Conservation (phyloP, 108 stramenopile species). For the Schizochytrium sp. region DNA sequence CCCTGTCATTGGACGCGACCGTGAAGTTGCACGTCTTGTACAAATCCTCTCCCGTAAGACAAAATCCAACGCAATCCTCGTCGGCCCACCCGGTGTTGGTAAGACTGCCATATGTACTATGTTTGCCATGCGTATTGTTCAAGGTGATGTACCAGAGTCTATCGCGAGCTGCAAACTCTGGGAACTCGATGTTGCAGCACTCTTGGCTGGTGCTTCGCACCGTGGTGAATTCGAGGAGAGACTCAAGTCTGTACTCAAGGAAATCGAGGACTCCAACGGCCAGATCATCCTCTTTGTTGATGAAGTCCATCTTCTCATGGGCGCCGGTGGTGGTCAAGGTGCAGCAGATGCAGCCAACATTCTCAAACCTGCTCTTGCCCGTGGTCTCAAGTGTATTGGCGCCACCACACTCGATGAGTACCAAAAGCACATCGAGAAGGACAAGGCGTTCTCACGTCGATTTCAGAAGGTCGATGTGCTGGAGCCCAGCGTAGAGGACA, state of each 20-base stretch:
- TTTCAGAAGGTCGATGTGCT: slow-evolving; percentile 92
- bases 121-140: slow-evolving; percentile 89
- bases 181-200: slow-evolving; percentile 93
- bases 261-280: slow-evolving; percentile 88
- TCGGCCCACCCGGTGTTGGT: slow-evolving; percentile 94
- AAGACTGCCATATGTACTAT: slow-evolving; percentile 95
- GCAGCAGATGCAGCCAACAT: slow-evolving; percentile 98
- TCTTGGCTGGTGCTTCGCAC: slow-evolving; percentile 97
- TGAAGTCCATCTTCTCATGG: slow-evolving; percentile 95
- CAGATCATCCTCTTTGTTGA: slow-evolving; percentile 96
- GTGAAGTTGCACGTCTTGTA: slow-evolving; percentile 77
- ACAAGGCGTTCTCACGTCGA: slow-evolving; percentile 94
- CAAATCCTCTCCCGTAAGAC: slow-evolving; percentile 93
- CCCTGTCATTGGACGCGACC: slow-evolving; percentile 96
- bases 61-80: slow-evolving; percentile 94
- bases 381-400: slow-evolving; percentile 95
- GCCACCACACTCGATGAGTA: slow-evolving; percentile 97
- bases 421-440: slow-evolving; percentile 91
- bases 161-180: slow-evolving; percentile 86
- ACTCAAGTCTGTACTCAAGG: slow-evolving; percentile 92
- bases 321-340: slow-evolving; percentile 91
- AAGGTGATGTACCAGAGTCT: slow-evolving; percentile 93
- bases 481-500: slow-evolving; percentile 92
- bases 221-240: slow-evolving; percentile 98
- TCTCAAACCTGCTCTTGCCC: slow-evolving; percentile 95